Evolutionary conservation across 164 flowering plant species (phyloP), one percentile per base, ranked within the genome.

Genomic region (Nymphaea colorata): DNA sequence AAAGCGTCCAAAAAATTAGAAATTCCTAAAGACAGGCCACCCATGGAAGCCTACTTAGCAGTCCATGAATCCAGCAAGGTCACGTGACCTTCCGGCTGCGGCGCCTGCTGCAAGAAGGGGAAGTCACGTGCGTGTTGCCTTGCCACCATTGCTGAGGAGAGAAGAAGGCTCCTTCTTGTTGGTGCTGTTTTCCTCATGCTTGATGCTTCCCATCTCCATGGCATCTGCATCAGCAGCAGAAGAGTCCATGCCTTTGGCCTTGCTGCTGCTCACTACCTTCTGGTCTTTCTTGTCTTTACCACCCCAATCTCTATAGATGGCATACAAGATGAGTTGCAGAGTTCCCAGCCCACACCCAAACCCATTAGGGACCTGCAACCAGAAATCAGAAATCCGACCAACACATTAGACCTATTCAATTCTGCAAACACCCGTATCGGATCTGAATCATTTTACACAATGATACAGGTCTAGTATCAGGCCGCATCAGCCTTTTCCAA

Each of bases 351-450:
- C 89, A 61, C 85, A 74, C 15, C 95, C 95, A 47, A 90, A 79
- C 0, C 98, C 96, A 72, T 90, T 93, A 0, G 95, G 93, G 18
- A 93, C 80, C 93, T 88, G 86, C 14, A 8, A 3, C 57, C 57
- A 10, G 14, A 51, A 51, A 51, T 8, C 8, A 2, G 57, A 51
- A 51, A 51, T 8, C 8, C 0, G 57, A 51, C 57, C 36, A 25
- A 25, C 36, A 25, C 0, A 25, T 25, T 25, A 25, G 36, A 25
- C 36, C 36, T 25, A 25, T 1, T 25, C 36, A 25, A 25, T 25
- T 25, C 0, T 25, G 36, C 36, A 25, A 25, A 25, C 36, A 25
- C 36, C 36, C 36, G 1, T 25, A 25, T 25, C 36, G 36, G 36
- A 25, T 25, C 36, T 25, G 36, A 25, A 25, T 25, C 36, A 25